Evolutionary conservation across 2,329 filamentous ascomycete species (phyloP).

Genomic region (Zymoseptoria crescenta): DNA sequence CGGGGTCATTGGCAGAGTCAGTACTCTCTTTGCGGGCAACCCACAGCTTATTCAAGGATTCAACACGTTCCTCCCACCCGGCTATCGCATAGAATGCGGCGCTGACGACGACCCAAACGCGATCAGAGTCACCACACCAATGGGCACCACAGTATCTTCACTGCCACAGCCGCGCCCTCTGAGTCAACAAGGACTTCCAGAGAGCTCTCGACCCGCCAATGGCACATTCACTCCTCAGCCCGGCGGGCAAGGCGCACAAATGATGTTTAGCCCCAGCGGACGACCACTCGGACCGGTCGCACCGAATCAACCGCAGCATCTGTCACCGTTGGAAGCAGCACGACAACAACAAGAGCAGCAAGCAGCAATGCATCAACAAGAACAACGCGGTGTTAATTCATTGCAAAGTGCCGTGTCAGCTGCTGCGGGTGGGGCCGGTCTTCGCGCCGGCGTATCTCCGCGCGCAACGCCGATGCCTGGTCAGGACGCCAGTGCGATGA

Average conservation of each 20-base stretch:
- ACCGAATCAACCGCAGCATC: constrained; percentile 21
- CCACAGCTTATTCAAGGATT: constrained; percentile 86
- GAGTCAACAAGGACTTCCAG: constrained; percentile 20
- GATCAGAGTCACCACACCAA: constrained; percentile 92
- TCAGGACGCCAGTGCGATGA: constrained; percentile 46
- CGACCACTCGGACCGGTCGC: constrained; percentile 36
- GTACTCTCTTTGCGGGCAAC: constrained; percentile 89
- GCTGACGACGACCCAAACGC: constrained; percentile 90
- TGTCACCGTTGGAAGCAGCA: constrained; percentile 24
- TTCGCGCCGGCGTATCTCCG: constrained; percentile 45
- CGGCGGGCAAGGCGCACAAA: constrained; percentile 29
- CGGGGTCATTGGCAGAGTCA: constrained; percentile 93
- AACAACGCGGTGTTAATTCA: constrained; percentile 58
- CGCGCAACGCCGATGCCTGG: constrained; percentile 46
- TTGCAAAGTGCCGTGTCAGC: constrained; percentile 57
- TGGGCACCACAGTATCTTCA: constrained; percentile 90
- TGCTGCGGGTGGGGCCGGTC: constrained; percentile 43
- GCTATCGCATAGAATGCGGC: constrained; percentile 94
- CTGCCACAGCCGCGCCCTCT: constrained; percentile 53
- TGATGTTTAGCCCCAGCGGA: constrained; percentile 38
- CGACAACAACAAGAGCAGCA: constrained; percentile 28
- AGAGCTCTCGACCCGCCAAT: constrained; percentile 23
- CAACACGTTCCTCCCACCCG: constrained; percentile 90
- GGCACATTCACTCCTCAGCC: constrained; percentile 36
- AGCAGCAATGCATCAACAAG: constrained; percentile 48